Base-by-base conservation (phyloP, 345 rosid genomes). In the Salix suchowensis region DNA sequence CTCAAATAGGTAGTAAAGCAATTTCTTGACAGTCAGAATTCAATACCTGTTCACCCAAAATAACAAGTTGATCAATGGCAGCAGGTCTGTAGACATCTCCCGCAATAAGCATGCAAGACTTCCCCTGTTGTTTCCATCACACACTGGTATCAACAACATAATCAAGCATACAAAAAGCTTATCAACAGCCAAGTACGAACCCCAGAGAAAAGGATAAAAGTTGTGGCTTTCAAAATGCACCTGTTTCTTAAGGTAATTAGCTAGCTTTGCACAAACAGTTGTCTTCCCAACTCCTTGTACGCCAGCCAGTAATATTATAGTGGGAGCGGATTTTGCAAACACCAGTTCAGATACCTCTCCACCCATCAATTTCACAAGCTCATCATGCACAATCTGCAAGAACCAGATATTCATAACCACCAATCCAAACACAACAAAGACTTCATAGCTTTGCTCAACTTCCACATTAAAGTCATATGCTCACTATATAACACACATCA, bases 251-350 rank as follows among this genome's bases (percentile, higher is more conserved):
- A 96, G 91, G 84, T 96, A 96, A 86, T 77, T 82, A 71, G 99
- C 98, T 78, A 96, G 87, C 86, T 96, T 93, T 58, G 92, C 98
- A 77, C 96, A 91, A 74, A 96, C 96, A 12, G 99, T 93, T 65
- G 99, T 96, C 91, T 96, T 96, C 37, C 99, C 98, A 67, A 93
- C 99, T 68, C 99, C 99, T 84, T 93, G 99, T 58, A 96, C 85
- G 77, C 99, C 99, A 78, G 99, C 99, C 86, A 96, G 78, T 70
- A 96, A 75, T 79, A 96, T 93, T 9, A 93, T 94, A 1, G 97
- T 91, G 30, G 99, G 98, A 72, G 89, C 87, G 58, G 88, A 84
- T 86, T 96, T 91, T 28, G 98, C 82, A 79, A 93, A 96, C 14
- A 84, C 93, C 73, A 96, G 87, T 85, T 93, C 98, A 67, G 96